Conservation (phyloP, 495 filamentous ascomycete species). For the Filosporella fistucella region DNA sequence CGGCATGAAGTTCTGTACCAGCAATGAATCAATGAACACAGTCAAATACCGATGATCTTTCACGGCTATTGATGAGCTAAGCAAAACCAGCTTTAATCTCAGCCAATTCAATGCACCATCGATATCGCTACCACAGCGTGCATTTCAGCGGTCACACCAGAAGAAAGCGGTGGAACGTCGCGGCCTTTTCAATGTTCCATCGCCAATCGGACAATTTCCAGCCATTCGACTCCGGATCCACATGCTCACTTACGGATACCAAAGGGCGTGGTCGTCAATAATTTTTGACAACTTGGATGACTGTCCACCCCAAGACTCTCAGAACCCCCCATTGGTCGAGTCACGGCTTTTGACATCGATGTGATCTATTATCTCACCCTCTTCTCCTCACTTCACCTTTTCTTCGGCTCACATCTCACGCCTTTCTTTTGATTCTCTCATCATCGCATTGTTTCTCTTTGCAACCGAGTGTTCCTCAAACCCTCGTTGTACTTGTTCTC, state of each 20-base stretch:
- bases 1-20: no score
- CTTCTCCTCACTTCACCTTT: neutral
- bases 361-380: no score
- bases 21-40: no score
- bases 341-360: neutral
- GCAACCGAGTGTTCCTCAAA: no score
- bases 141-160: neutral
- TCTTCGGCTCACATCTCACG: neutral
- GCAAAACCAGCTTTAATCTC: neutral
- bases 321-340: neutral
- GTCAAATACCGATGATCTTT: neutral
- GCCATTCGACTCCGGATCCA: neutral
- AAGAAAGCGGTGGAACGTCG: conserved; percentile 8
- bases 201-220: conserved; percentile 6
- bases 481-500: no score
- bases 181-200: conserved; percentile 4
- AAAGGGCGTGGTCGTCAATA: conserved; percentile 20
- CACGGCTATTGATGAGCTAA: neutral
- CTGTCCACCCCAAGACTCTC: neutral
- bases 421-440: conserved; percentile 10
- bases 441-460: neutral
- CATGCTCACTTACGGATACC: conserved; percentile 1
- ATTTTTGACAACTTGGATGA: conserved; percentile 17
- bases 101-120: neutral
- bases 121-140: no score